Evolutionary conservation across 1,139 yeast genomes (phyloP), one percentile per base, ranked within the genome.

Genomic region (Scheffersomyces insectosa): DNA sequence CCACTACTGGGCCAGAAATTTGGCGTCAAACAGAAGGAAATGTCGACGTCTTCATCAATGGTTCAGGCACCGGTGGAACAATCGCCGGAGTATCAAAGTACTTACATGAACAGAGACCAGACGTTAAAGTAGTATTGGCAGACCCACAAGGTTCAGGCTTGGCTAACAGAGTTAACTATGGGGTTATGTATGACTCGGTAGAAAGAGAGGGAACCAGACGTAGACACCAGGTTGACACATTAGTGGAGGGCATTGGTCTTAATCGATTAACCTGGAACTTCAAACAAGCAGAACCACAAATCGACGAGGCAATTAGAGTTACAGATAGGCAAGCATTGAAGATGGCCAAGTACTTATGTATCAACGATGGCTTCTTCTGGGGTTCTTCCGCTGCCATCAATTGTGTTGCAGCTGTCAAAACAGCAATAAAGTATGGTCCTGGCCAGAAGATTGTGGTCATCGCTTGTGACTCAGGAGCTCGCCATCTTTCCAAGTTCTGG

Each of bases 111-210:
- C 60, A 67, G 40, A 51, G 67, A 14, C 63, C 72, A 1, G 38
- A 52, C 0, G 54, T 77, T 1, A 53, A 62, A 5, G 68, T 65
- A 37, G 75, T 82, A 1, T 69, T 93, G 32, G 96, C 97, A 0
- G 99, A 93, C 62, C 99, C 98, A 1, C 98, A 89, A 57, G 99
- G 99, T 0, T 83, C 95, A 10, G 99, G 99, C 0, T 77, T 93
- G 51, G 86, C 77, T 57, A 90, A 93, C 66, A 72, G 96, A 48
- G 80, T 93, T 44, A 88, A 88, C 56, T 83, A 70, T 57, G 97
- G 97, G 1, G 98, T 93, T 5, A 89, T 93, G 97, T 93, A 88
- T 62, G 96, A 91, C 55, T 52, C 73, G 2, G 91, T 83, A 13
- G 99, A 93, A 63, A 83, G 77, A 52, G 99, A 93, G 66, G 99